phyloP scores from a whole-genome alignment of 257 asterid species.

The Hygrophila difformis region DNA sequence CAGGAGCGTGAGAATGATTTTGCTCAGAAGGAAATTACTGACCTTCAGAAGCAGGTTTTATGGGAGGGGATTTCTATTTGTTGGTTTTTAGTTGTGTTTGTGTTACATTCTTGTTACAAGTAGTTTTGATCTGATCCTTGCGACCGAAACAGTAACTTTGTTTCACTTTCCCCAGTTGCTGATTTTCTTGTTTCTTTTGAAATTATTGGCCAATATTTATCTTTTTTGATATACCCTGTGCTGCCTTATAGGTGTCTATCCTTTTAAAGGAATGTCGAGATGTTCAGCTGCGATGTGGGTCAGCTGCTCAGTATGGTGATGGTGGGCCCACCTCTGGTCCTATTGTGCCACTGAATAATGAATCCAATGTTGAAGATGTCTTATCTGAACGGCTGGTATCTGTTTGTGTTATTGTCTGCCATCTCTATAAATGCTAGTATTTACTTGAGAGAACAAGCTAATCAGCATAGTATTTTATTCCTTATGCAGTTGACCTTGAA shows the following conservation, averaged over 20 bases:
- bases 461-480: constrained; percentile 9
- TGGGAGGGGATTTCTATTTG: constrained; percentile 5
- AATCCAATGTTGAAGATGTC: constrained; percentile 29
- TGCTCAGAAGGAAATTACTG: constrained; percentile 62
- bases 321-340: constrained; percentile 24
- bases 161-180: not conserved
- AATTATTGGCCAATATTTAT: too few relatives aligned
- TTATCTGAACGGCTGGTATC: constrained; percentile 52
- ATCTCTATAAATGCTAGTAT: not conserved
- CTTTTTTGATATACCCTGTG: too few relatives aligned
- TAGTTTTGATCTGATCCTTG: not conserved
- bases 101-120: constrained; percentile 1
- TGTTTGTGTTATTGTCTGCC: too few relatives aligned
- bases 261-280: constrained; percentile 90
- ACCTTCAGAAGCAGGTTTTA: constrained; percentile 86
- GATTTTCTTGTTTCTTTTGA: too few relatives aligned
- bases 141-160: too few relatives aligned
- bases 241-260: constrained; percentile 52
- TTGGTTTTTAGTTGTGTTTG: not conserved
- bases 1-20: constrained; percentile 66
- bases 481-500: constrained; percentile 65
- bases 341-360: constrained; percentile 20
- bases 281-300: constrained; percentile 89
- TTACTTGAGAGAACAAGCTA: constrained; percentile 1
- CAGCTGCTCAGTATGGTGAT: constrained; percentile 26